Evolutionary conservation across 305 asterid genomes (phyloP).

Genomic region (Solanum hybrid): DNA sequence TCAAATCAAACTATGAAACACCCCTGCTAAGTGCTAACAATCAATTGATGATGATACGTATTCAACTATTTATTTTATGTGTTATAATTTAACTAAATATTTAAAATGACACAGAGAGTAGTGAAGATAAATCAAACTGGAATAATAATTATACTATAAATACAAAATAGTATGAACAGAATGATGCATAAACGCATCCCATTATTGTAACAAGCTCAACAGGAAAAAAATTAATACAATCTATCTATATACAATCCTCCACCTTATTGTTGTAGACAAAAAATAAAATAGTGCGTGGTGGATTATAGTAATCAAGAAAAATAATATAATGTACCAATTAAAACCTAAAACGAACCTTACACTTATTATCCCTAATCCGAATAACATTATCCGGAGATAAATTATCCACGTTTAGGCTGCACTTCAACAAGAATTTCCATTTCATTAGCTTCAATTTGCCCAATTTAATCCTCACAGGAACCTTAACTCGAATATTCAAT

Average conservation of each 20-base stretch:
- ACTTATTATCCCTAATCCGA: conserved; percentile 55
- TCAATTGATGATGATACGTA: neutral
- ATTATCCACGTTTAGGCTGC: conserved; percentile 59
- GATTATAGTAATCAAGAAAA: neutral
- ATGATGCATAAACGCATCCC: neutral
- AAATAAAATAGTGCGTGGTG: neutral
- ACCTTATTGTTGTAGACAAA: neutral
- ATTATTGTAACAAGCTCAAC: neutral
- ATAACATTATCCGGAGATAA: conserved; percentile 34
- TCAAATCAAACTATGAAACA: neutral
- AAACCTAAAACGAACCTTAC: conserved; percentile 72
- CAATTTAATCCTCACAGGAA: conserved; percentile 72
- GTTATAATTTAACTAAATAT: neutral
- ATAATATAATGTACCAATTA: conserved; percentile 5
- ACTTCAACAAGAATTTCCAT: conserved; percentile 85
- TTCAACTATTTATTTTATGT: neutral
- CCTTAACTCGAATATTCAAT: conserved; percentile 53
- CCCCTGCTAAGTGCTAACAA: neutral
- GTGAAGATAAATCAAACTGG: neutral
- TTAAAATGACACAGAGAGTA: neutral
- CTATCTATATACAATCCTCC: neutral
- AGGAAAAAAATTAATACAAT: neutral
- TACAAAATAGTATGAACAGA: neutral
- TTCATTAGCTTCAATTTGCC: conserved; percentile 68
- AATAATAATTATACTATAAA: neutral